Conservation (phyloP, 2,329 filamentous ascomycete genomes). For the Trichoderma brevicompactum region DNA sequence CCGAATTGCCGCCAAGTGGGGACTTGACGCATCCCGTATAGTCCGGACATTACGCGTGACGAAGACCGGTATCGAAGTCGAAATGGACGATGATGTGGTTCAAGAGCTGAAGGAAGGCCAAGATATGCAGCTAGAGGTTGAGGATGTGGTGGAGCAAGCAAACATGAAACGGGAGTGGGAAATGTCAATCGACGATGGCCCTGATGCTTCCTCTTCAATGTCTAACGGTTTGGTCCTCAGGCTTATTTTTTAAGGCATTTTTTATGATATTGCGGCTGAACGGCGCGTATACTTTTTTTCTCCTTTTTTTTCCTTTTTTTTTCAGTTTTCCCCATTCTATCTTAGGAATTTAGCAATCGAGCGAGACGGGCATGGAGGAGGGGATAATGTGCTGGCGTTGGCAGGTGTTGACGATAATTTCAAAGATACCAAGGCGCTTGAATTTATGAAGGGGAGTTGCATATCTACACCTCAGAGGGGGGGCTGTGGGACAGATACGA, state of each 20-base stretch:
- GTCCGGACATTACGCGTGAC: conserved; percentile 73
- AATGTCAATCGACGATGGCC: conserved; percentile 54
- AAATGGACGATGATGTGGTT: conserved; percentile 90
- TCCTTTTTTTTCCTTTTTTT: background rate
- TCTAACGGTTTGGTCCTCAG: conserved; percentile 31
- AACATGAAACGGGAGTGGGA: conserved; percentile 62
- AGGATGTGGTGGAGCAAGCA: conserved; percentile 47
- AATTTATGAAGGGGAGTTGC: conserved; percentile 13
- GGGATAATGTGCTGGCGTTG: conserved; percentile 26
- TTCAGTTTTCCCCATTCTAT: background rate
- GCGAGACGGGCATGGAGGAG: conserved; percentile 7
- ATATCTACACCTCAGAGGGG: conserved; percentile 7
- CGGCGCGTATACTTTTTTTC: background rate
- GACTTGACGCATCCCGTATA: conserved; percentile 73
- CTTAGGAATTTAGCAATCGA: conserved; percentile 10
- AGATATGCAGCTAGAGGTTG: conserved; percentile 80
- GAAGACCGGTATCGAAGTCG: conserved; percentile 75
- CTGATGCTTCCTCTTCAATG: conserved; percentile 31
- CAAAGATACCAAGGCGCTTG: conserved; percentile 29
- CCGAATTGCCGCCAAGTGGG: conserved; percentile 77
- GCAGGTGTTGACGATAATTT: conserved; percentile 29
- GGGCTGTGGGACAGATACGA: conserved; percentile 1
- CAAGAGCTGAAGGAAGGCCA: conserved; percentile 84
- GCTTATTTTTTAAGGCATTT: conserved; percentile 30
- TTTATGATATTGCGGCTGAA: background rate